Base-by-base conservation (phyloP, 2,329 filamentous ascomycete genomes). In the Neofusicoccum sp. region DNA sequence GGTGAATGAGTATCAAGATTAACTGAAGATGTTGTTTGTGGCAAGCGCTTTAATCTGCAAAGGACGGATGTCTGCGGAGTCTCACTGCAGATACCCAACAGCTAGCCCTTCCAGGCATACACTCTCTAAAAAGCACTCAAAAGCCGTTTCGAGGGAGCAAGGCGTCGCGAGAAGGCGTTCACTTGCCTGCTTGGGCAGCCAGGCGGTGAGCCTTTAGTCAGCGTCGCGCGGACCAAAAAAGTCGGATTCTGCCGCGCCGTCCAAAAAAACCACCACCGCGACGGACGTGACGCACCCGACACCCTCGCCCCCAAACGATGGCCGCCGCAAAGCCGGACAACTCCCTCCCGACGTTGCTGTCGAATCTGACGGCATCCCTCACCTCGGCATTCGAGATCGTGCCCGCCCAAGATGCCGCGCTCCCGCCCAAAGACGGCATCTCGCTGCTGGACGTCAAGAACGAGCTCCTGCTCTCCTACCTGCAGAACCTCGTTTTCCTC, bases 371-470 rank as follows among this genome's bases (percentile, higher is more conserved):
- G 0, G 82, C 86, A 0, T 86, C 89, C 0, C 81, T 88, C 47
- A 86, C 92, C 62, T 86, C 88, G 5, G 82, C 88, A 0, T 68
- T 71, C 8, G 67, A 74, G 51, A 73, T 70, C 9, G 64, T 81
- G 16, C 85, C 88, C 0, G 26, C 43, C 20, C 48, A 38, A n/a
- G 26, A 53, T 40, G 48, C 20, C 0, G 84, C 84, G 51, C 79
- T 89, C 51, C 85, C 90, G n/a, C 88, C 90, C 1, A 82, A 88
- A 65, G 87, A 96, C 69, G 93, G 95, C 71, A 95, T 99, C 62
- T 97, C 95, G 0, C 86, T 99, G 1, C 87, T 99, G 69, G 92
- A 98, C 72, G 87, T 91, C 65, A 99, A 99, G 79, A 98, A 96
- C 76, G 95, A 99, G 73, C 83, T 99, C n/a, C 86, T 99, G 16